phyloP scores from a whole-genome alignment of 2,329 filamentous ascomycete species.

The Graphiopsis chlorocephala region DNA sequence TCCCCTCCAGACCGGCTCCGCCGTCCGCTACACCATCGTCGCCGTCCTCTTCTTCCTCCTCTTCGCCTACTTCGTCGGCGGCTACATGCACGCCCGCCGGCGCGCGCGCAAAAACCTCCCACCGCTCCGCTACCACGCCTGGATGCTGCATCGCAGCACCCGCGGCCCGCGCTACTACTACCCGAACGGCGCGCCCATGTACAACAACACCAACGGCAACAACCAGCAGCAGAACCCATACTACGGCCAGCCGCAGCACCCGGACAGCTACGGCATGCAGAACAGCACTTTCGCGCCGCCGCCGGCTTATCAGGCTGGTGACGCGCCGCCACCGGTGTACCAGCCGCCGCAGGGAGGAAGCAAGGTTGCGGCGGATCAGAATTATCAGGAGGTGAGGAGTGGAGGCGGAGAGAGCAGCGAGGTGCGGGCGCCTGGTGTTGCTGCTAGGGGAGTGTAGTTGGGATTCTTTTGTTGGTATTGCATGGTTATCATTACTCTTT shows the following conservation, averaged over 20 bases:
- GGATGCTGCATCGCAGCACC: constrained; percentile 31
- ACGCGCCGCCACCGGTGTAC: constrained; percentile 35
- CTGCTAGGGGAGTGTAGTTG: constrained; percentile 13
- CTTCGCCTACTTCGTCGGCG: constrained; percentile 62
- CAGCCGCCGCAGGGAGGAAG: constrained; percentile 35
- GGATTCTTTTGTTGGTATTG: neutral
- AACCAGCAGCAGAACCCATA: constrained; percentile 16
- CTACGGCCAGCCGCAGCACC: constrained; percentile 17
- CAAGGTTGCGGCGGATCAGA: constrained; percentile 36
- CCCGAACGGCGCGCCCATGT: constrained; percentile 20
- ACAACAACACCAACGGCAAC: too few relatives aligned
- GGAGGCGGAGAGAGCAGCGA: constrained; percentile 20
- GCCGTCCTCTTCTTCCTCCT: constrained; percentile 59
- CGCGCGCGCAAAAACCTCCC: constrained; percentile 64
- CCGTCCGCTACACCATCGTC: constrained; percentile 71
- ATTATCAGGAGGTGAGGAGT: constrained; percentile 19
- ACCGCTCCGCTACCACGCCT: constrained; percentile 67
- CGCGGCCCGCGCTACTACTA: neutral
- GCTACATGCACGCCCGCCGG: constrained; percentile 67
- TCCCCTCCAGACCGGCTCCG: constrained; percentile 56
- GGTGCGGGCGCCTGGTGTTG: constrained; percentile 19
- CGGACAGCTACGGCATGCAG: constrained; percentile 27
- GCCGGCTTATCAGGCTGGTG: constrained; percentile 34
- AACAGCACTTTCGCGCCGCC: constrained; percentile 26
- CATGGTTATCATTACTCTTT: neutral